Conservation (phyloP, 2,329 filamentous ascomycete species). For the Cercospora canescens region DNA sequence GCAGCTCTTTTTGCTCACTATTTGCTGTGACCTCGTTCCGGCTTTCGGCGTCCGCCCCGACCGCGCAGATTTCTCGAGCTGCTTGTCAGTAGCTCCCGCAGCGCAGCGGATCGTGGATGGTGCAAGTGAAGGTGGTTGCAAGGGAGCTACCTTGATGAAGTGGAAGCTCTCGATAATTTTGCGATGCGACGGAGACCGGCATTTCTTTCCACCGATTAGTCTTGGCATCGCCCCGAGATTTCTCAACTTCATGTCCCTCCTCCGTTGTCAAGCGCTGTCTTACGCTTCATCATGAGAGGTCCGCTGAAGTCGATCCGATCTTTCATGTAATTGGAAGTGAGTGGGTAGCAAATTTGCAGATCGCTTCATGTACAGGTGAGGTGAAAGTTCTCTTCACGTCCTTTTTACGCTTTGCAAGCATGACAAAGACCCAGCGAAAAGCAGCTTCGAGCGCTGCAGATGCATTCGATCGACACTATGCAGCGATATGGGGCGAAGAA, state of each 20-base stretch:
- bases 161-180: constrained; percentile 8
- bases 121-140: neutral
- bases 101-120: neutral
- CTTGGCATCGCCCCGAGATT: neutral
- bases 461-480: constrained; percentile 34
- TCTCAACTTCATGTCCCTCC: neutral
- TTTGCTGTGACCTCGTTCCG: neutral
- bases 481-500: constrained; percentile 30
- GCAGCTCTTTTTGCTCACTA: neutral
- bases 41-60: constrained; percentile 4
- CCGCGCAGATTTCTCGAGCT: neutral
- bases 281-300: neutral
- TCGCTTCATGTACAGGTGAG: neutral
- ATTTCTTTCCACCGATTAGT: neutral
- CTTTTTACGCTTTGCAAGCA: constrained; percentile 9
- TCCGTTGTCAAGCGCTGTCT: neutral
- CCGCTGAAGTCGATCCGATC: neutral
- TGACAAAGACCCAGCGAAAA: constrained; percentile 31
- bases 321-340: neutral
- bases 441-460: constrained; percentile 27
- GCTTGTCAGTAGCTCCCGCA: neutral
- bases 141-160: neutral
- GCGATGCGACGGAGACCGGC: neutral
- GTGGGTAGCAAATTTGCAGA: neutral
- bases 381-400: no score